A percentile compares a stretch with the other conserved stretches of the same genome.
phyloP scores from a whole-genome alignment of 2,329 filamentous ascomycete species.

The Stemphylium vesicarium region DNA sequence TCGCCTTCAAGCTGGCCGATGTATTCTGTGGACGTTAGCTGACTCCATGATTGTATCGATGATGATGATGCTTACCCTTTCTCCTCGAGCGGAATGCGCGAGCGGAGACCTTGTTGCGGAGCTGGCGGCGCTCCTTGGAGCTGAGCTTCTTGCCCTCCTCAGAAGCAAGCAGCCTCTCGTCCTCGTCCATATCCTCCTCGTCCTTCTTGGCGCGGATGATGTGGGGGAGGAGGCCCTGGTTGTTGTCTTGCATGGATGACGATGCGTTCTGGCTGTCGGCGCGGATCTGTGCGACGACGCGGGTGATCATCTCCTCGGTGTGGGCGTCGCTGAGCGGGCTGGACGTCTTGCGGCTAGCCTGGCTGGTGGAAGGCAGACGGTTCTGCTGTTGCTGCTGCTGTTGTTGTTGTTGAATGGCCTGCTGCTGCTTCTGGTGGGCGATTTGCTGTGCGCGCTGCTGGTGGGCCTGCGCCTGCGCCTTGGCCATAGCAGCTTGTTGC shows the following conservation, averaged over 20 bases:
- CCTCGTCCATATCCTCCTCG: slow-evolving; percentile 98
- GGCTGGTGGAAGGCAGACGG: slow-evolving; percentile 26
- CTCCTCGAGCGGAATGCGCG: slow-evolving; percentile 96
- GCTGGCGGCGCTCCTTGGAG: slow-evolving; percentile 93
- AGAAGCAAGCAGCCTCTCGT: slow-evolving; percentile 90
- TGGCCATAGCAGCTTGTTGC: slow-evolving; percentile 71
- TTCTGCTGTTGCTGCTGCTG: slow-evolving; percentile 47
- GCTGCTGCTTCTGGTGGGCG: slow-evolving; percentile 51
- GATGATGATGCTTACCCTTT: slow-evolving; percentile 75
- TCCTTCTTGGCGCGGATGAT: slow-evolving; percentile 84
- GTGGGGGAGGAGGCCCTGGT: slow-evolving; percentile 63
- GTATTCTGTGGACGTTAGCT: slow-evolving; percentile 78
- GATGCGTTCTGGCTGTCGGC: slow-evolving; percentile 64
- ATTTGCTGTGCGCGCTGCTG: slow-evolving; percentile 54
- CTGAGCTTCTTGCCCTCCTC: slow-evolving; percentile 99
- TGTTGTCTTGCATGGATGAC: slow-evolving; percentile 60
- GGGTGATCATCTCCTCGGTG: slow-evolving; percentile 88
- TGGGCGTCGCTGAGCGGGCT: slow-evolving; percentile 53
- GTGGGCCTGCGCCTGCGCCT: slow-evolving; percentile 44
- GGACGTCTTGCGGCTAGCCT: slow-evolving; percentile 44
- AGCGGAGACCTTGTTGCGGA: slow-evolving; percentile 99
- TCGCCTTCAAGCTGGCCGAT: slow-evolving; percentile 93
- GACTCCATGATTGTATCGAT: background rate
- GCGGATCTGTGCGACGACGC: slow-evolving; percentile 90
- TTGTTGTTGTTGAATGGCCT: slow-evolving; percentile 41